Evolutionary conservation across 1,284 basidiomycete genomes (phyloP).

Genomic region (Flammula alnicola): DNA sequence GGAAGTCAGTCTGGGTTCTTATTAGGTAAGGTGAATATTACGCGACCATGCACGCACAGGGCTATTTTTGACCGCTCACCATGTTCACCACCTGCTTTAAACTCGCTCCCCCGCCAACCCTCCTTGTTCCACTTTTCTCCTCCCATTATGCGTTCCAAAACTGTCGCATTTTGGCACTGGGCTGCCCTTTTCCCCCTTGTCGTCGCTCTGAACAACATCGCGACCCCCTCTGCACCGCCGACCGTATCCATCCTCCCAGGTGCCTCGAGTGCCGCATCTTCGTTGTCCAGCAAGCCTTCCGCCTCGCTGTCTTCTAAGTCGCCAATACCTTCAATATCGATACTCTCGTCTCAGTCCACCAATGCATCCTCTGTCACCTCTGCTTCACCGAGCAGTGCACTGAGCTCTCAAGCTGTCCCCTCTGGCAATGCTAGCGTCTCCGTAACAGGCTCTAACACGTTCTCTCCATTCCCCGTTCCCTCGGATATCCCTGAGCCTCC

Average conservation of each 20-base stretch:
- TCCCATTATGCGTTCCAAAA: constrained; percentile 16
- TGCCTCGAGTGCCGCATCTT: constrained; percentile 1
- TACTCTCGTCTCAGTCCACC: no score
- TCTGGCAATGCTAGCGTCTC: constrained; percentile 13
- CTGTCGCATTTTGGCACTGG: constrained; percentile 21
- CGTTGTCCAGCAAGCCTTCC: not conserved
- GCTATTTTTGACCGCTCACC: constrained; percentile 9
- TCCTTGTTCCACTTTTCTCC: constrained; percentile 1
- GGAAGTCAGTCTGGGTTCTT: constrained; percentile 2
- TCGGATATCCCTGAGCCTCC: constrained; percentile 42
- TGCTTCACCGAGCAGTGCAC: not conserved
- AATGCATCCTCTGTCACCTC: no score
- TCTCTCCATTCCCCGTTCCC: constrained; percentile 50
- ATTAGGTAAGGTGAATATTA: constrained; percentile 11
- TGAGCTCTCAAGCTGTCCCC: constrained; percentile 1
- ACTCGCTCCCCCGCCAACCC: not conserved
- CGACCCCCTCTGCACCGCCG: not conserved
- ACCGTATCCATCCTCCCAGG: not conserved
- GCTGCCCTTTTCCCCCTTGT: constrained; percentile 22
- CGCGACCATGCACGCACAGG: constrained; percentile 6
- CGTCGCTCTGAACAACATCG: constrained; percentile 14
- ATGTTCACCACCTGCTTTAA: not conserved
- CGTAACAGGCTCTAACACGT: constrained; percentile 32
- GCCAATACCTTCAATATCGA: no score
- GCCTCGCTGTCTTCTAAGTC: not conserved